phyloP scores from a whole-genome alignment of 148 eudicot genomes.

The Salicornia ramosissima region DNA sequence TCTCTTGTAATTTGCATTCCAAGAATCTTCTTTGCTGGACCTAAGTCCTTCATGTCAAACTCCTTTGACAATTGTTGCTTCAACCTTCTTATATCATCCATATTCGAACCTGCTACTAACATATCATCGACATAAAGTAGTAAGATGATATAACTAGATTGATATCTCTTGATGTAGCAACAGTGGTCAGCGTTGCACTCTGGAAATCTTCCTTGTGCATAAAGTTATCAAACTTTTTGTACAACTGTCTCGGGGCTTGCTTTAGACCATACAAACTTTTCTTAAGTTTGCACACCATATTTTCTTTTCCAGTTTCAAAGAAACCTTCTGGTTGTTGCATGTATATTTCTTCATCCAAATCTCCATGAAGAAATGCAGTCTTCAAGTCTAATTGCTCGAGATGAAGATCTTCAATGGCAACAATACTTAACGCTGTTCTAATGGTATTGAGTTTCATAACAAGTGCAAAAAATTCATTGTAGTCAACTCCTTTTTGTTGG shows the following conservation, averaged over 20 bases:
- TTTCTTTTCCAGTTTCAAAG: background rate
- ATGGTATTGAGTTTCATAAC: background rate
- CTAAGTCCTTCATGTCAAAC: too few species aligned
- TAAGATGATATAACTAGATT: constrained; percentile 2
- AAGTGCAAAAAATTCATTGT: too few species aligned
- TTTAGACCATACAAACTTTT: constrained; percentile 9
- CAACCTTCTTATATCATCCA: constrained; percentile 5
- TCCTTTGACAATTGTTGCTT: constrained; percentile 11
- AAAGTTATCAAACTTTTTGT: constrained; percentile 7
- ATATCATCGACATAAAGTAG: too few species aligned
- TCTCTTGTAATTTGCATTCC: constrained; percentile 19
- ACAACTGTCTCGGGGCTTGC: constrained; percentile 2
- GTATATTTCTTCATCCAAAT: constrained; percentile 5
- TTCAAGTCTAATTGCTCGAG: constrained; percentile 13
- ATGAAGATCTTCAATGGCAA: background rate
- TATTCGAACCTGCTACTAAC: constrained; percentile 4
- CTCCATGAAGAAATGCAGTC: too few species aligned
- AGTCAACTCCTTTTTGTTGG: too few species aligned
- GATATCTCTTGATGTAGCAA: constrained; percentile 1
- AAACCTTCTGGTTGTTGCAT: constrained; percentile 9
- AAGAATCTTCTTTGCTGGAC: constrained; percentile 6
- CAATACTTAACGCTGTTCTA: background rate
- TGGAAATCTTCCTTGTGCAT: background rate
- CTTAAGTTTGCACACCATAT: constrained; percentile 4
- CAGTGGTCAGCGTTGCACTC: constrained; percentile 3